Evolutionary conservation across 768 basidiomycete genomes (phyloP).

Genomic region (Cystofilobasidium ferigula): DNA sequence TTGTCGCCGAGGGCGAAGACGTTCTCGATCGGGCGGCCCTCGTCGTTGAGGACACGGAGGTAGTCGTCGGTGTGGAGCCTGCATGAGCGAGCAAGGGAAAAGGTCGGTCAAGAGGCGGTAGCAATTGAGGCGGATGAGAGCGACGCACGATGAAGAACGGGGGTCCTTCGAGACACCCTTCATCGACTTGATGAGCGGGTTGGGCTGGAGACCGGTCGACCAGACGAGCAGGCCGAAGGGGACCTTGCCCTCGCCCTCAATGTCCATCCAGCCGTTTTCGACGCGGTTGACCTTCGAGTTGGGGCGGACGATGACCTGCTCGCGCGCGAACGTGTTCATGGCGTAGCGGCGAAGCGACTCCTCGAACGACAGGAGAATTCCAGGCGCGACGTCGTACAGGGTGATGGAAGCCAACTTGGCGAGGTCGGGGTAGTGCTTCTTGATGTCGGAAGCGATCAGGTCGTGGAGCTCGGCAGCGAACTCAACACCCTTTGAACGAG

Average conservation of each 20-base stretch:
- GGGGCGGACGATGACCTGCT: slow-evolving; percentile 62
- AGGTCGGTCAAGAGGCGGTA: slow-evolving; percentile 20
- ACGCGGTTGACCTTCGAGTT: slow-evolving; percentile 56
- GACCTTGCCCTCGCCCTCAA: slow-evolving; percentile 50
- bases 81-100: slow-evolving; percentile 4
- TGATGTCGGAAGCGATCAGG: slow-evolving; percentile 57
- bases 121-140: neutral
- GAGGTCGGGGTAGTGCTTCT: slow-evolving; percentile 52
- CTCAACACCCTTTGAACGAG: slow-evolving; percentile 51
- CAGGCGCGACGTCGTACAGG: slow-evolving; percentile 68
- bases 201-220: slow-evolving; percentile 75
- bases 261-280: slow-evolving; percentile 53
- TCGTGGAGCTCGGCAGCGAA: slow-evolving; percentile 76
- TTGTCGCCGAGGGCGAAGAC: slow-evolving; percentile 78
- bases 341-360: slow-evolving; percentile 32
- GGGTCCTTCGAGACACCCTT: slow-evolving; percentile 52
- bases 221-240: slow-evolving; percentile 74
- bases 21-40: slow-evolving; percentile 51
- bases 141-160: slow-evolving; percentile 46
- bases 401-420: slow-evolving; percentile 45
- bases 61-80: slow-evolving; percentile 49
- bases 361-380: slow-evolving; percentile 66
- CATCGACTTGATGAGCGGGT: slow-evolving; percentile 60
- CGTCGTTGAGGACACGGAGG: slow-evolving; percentile 51
- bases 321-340: slow-evolving; percentile 48